Percentiles rank a stretch among this genome's conserved stretches.
Conservation (phyloP, 2,329 filamentous ascomycete genomes). For the Colletotrichum nymphaeae region DNA sequence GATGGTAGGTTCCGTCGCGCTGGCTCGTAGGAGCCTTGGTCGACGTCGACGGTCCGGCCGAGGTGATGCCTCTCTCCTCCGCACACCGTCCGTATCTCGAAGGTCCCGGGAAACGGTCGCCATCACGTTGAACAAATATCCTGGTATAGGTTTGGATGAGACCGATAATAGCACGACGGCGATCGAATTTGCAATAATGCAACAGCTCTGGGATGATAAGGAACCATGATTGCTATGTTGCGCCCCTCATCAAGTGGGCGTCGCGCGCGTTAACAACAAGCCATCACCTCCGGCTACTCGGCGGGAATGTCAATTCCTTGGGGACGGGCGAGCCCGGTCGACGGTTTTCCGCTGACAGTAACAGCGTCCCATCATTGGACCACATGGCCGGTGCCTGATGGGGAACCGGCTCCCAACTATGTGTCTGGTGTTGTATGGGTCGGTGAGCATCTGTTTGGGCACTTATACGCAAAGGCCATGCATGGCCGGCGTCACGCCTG, state of each 20-base stretch:
- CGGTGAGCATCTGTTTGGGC: constrained; percentile 33
- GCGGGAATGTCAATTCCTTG: constrained; percentile 25
- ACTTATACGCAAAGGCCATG: constrained; percentile 34
- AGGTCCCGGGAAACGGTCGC: constrained; percentile 28
- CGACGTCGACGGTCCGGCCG: constrained; percentile 54
- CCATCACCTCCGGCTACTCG: constrained; percentile 19
- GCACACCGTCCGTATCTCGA: constrained; percentile 16
- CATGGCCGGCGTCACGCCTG: constrained; percentile 36
- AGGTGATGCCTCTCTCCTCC: constrained; percentile 52
- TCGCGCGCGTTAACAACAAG: constrained; percentile 28
- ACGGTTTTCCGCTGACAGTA: constrained; percentile 26
- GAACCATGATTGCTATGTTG: constrained; percentile 7
- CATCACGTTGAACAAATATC: not conserved
- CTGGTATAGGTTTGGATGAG: not conserved
- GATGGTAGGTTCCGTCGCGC: constrained; percentile 68
- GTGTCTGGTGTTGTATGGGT: constrained; percentile 39
- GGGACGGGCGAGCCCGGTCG: constrained; percentile 17
- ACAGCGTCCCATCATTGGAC: constrained; percentile 26
- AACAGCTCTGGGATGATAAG: not conserved
- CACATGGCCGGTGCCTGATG: constrained; percentile 37
- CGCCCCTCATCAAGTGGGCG: not conserved
- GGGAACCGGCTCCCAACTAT: constrained; percentile 33
- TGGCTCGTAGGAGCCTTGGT: constrained; percentile 65
- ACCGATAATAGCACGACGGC: not conserved
- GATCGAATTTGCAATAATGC: constrained; percentile 7